Evolutionary conservation across 495 filamentous ascomycete species (phyloP).

Genomic region (Talaromyces nanjingensis): DNA sequence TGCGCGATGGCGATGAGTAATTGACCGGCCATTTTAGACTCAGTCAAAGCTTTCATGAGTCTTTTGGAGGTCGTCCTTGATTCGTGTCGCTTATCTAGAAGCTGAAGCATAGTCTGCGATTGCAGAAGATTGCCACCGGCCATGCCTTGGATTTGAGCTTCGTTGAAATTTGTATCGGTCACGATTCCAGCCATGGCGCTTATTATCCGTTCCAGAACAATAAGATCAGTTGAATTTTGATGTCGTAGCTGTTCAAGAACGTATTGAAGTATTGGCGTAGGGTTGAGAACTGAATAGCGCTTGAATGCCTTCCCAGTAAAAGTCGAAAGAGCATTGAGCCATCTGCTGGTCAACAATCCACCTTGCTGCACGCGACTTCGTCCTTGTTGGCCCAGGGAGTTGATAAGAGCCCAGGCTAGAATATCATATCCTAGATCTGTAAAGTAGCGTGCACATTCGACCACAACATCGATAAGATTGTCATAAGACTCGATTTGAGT

Average conservation of each 20-base stretch:
- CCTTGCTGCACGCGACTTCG: constrained; percentile 73
- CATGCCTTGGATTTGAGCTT: constrained; percentile 77
- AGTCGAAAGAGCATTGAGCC: constrained; percentile 75
- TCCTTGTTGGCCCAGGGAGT: constrained; percentile 64
- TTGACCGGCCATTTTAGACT: constrained; percentile 64
- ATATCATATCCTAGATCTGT: constrained; percentile 90
- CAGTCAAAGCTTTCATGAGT: constrained; percentile 69
- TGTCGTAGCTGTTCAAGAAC: constrained; percentile 73
- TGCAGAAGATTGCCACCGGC: constrained; percentile 76
- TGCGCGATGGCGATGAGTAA: constrained; percentile 86
- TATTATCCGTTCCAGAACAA: constrained; percentile 82
- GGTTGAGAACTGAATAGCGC: constrained; percentile 72
- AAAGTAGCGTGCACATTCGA: constrained; percentile 90
- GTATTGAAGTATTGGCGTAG: constrained; percentile 80
- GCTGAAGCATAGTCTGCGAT: constrained; percentile 65
- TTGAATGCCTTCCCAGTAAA: constrained; percentile 87
- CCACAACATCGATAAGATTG: constrained; percentile 86
- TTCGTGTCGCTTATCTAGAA: constrained; percentile 73
- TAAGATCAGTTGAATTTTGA: constrained; percentile 77
- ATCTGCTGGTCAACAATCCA: constrained; percentile 80
- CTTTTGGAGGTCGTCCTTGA: constrained; percentile 60
- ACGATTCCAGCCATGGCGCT: constrained; percentile 89
- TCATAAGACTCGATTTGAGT: constrained; percentile 84
- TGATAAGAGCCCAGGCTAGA: constrained; percentile 80
- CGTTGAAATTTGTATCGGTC: constrained; percentile 76